These are phyloP conservation scores for Yueomyces sp. DNA, from an alignment of 1,139 yeast genomes.

Conservation along the genomic window DNA sequence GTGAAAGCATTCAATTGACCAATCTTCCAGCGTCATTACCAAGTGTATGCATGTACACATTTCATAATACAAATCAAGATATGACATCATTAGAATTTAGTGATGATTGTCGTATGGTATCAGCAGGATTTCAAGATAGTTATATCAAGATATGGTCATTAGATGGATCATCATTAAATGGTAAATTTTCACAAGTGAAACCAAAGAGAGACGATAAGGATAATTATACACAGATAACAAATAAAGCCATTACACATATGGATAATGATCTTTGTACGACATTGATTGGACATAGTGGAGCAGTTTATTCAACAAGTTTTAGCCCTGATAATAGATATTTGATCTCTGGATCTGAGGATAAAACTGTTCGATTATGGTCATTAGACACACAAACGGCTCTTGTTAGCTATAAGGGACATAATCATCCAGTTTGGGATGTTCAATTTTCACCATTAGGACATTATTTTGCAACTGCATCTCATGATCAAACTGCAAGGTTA, in stretches of 20 bases:
- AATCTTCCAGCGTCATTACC: slow-evolving; percentile 74
- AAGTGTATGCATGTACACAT: slow-evolving; percentile 95
- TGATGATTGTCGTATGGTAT: slow-evolving; percentile 74
- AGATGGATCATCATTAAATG: slow-evolving; percentile 66
- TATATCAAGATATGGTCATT: slow-evolving; percentile 85
- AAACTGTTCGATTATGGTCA: slow-evolving; percentile 88
- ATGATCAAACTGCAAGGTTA: slow-evolving; percentile 91
- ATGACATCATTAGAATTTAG: slow-evolving; percentile 77
- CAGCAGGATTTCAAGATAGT: slow-evolving; percentile 91
- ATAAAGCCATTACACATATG: slow-evolving; percentile 2
- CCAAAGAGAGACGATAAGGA: slow-evolving; percentile 6
- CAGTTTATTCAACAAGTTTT: slow-evolving; percentile 82
- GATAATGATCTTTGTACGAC: slow-evolving; percentile 30
- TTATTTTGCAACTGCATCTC: slow-evolving; percentile 94
- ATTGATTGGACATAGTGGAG: slow-evolving; percentile 85
- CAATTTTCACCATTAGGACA: slow-evolving; percentile 91
- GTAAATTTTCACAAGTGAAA: slow-evolving; percentile 1
- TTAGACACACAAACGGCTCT: slow-evolving; percentile 80
- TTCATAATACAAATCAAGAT: slow-evolving; percentile 87
- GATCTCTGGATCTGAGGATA: slow-evolving; percentile 80
- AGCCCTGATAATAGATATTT: slow-evolving; percentile 82
- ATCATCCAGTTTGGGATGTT: slow-evolving; percentile 96
- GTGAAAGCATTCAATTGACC: slow-evolving; percentile 56
- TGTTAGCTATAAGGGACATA: slow-evolving; percentile 93
- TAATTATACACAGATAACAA: not conserved